These are phyloP conservation scores for Alternaria conjuncta DNA, from an alignment of 2,329 filamentous ascomycete genomes.

Conservation along the genomic window DNA sequence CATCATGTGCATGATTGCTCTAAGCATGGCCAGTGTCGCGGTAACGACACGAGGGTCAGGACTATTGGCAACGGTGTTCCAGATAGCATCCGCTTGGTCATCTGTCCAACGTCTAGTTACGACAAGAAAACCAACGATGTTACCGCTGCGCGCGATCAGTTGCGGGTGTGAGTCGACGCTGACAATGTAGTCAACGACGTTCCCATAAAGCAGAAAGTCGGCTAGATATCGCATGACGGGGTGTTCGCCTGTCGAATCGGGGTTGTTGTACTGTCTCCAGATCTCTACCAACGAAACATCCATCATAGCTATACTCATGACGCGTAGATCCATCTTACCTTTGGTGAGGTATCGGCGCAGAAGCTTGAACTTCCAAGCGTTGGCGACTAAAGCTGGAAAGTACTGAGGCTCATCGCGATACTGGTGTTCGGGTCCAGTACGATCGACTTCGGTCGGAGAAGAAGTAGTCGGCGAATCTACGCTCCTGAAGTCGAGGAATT, in stretches of 20 bases:
- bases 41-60: slow-evolving; percentile 86
- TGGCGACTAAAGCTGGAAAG: slow-evolving; percentile 60
- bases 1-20: slow-evolving; percentile 55
- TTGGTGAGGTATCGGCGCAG: slow-evolving; percentile 77
- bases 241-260: slow-evolving; percentile 43
- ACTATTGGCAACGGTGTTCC: slow-evolving; percentile 80
- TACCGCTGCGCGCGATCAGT: slow-evolving; percentile 79
- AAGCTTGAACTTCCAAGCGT: slow-evolving; percentile 73
- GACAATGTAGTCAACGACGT: slow-evolving; percentile 84
- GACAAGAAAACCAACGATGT: slow-evolving; percentile 86
- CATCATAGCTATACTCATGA: slow-evolving; percentile 78
- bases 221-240: slow-evolving; percentile 72
- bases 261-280: slow-evolving; percentile 60
- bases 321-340: slow-evolving; percentile 88
- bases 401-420: slow-evolving; percentile 40
- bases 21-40: slow-evolving; percentile 74
- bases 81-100: slow-evolving; percentile 78
- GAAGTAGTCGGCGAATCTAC: slow-evolving; percentile 30
- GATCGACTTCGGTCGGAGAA: slow-evolving; percentile 9
- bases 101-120: slow-evolving; percentile 77
- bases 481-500: slow-evolving; percentile 32
- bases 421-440: slow-evolving; percentile 4
- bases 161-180: slow-evolving; percentile 92
- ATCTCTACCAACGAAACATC: slow-evolving; percentile 71
- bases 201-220: slow-evolving; percentile 70